These are phyloP conservation scores for Globisporangium okanoganense DNA, from an alignment of 352 stramenopile genomes.

Conservation along the genomic window DNA sequence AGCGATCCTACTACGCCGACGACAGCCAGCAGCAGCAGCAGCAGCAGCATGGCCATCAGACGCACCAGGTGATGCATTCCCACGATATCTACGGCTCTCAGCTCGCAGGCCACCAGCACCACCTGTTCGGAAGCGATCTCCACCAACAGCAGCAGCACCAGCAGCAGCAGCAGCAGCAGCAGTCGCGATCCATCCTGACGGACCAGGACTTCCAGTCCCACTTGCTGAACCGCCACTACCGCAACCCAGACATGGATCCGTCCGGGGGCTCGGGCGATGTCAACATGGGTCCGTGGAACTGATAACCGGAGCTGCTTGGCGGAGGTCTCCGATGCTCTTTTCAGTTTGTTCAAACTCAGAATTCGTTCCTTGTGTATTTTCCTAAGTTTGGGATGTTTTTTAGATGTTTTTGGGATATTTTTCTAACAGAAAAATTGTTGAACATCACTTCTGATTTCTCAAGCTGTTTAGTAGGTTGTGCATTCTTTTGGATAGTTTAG, in stretches of 20 bases:
- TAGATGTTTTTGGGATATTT: no score
- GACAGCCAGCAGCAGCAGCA: slow-evolving; percentile 15
- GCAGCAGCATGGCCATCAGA: slow-evolving; percentile 22
- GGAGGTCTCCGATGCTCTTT: neutral
- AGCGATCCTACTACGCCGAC: slow-evolving; percentile 38
- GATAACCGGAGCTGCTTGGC: neutral
- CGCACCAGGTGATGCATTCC: slow-evolving; percentile 29
- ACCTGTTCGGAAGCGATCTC: slow-evolving; percentile 19
- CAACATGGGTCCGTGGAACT: slow-evolving; percentile 64
- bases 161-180: slow-evolving; percentile 33
- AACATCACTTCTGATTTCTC: no score
- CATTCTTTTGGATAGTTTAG: no score
- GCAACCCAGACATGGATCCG: slow-evolving; percentile 51
- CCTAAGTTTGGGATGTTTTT: no score
- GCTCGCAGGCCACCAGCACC: slow-evolving; percentile 34
- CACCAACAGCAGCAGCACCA: slow-evolving; percentile 31
- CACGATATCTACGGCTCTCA: slow-evolving; percentile 53
- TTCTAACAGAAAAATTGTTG: no score
- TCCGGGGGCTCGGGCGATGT: slow-evolving; percentile 37
- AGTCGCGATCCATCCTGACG: slow-evolving; percentile 27
- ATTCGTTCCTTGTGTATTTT: neutral
- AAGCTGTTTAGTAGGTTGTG: no score
- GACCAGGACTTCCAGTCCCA: slow-evolving; percentile 47
- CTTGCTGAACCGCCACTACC: slow-evolving; percentile 39
- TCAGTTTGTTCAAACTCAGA: neutral